phyloP scores from a whole-genome alignment of 805 yeast species.

The Kazachstania kunashirensis region DNA sequence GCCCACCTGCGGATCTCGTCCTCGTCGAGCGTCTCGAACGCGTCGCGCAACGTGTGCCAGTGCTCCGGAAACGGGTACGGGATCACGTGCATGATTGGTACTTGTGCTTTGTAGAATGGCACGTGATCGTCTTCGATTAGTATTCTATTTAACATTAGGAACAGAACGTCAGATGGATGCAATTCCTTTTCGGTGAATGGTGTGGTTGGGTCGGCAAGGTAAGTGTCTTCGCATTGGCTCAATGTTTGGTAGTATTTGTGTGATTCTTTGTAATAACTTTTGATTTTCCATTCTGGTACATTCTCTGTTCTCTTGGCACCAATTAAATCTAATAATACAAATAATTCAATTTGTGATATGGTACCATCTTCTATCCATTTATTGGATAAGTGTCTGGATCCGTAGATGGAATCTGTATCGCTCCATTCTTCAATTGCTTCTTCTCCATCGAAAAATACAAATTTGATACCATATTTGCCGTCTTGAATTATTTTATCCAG shows the following conservation, averaged over 20 bases:
- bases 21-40: slow-evolving; percentile 35
- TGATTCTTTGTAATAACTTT: slow-evolving; percentile 36
- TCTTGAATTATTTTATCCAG: slow-evolving; percentile 2
- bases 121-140: slow-evolving; percentile 42
- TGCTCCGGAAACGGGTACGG: slow-evolving; percentile 40
- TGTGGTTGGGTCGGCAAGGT: neutral
- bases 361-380: slow-evolving; percentile 26
- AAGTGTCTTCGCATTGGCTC: slow-evolving; percentile 28
- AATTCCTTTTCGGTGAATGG: slow-evolving; percentile 1
- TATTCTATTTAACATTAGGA: slow-evolving; percentile 5
- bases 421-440: slow-evolving; percentile 50
- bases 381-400: slow-evolving; percentile 41
- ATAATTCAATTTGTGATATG: slow-evolving; percentile 32
- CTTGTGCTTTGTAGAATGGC: slow-evolving; percentile 40
- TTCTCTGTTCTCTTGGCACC: slow-evolving; percentile 30
- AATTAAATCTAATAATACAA: slow-evolving; percentile 42
- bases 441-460: slow-evolving; percentile 53
- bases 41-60: slow-evolving; percentile 46
- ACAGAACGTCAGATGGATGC: slow-evolving; percentile 11
- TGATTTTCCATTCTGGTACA: slow-evolving; percentile 14
- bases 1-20: slow-evolving; percentile 39
- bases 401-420: slow-evolving; percentile 44
- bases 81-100: slow-evolving; percentile 43
- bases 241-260: slow-evolving; percentile 32
- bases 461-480: slow-evolving; percentile 31